Conservation (phyloP, 2,329 filamentous ascomycete genomes). For the Colletotrichum musicola region DNA sequence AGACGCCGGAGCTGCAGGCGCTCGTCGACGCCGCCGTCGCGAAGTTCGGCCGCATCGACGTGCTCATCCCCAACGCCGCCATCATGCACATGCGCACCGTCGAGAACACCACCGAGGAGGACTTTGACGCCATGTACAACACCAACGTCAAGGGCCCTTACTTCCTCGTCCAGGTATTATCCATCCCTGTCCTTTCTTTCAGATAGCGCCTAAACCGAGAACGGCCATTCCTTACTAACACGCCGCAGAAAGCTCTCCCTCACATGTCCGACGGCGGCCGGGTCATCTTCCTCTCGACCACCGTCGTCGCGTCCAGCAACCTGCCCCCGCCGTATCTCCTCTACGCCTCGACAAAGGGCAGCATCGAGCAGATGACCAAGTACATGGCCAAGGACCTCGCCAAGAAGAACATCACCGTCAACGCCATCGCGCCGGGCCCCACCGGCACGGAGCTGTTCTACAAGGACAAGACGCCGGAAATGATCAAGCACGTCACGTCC, state of each 20-base stretch:
- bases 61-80: slow-evolving; percentile 69
- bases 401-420: slow-evolving; percentile 56
- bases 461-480: slow-evolving; percentile 60
- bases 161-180: slow-evolving; percentile 61
- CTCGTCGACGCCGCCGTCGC: slow-evolving; percentile 63
- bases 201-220: not conserved
- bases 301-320: slow-evolving; percentile 49
- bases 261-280: slow-evolving; percentile 62
- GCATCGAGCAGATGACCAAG: slow-evolving; percentile 70
- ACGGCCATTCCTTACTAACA: not conserved
- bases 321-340: slow-evolving; percentile 61
- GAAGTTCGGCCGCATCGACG: slow-evolving; percentile 68
- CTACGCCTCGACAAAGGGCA: slow-evolving; percentile 69
- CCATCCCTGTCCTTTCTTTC: not conserved
- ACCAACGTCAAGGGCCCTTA: slow-evolving; percentile 70
- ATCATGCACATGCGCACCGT: slow-evolving; percentile 63
- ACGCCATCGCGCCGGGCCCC: slow-evolving; percentile 57
- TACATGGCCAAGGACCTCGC: slow-evolving; percentile 68
- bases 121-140: slow-evolving; percentile 62
- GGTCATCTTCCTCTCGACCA: slow-evolving; percentile 66
- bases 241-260: slow-evolving; percentile 60
- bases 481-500: slow-evolving; percentile 55
- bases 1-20: slow-evolving; percentile 57
- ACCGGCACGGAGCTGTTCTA: slow-evolving; percentile 69
- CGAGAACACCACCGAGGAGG: slow-evolving; percentile 60